Percentiles rank a stretch among this genome's conserved stretches.
phyloP scores from a whole-genome alignment of 768 basidiomycete species.

The Auricularia cornea region DNA sequence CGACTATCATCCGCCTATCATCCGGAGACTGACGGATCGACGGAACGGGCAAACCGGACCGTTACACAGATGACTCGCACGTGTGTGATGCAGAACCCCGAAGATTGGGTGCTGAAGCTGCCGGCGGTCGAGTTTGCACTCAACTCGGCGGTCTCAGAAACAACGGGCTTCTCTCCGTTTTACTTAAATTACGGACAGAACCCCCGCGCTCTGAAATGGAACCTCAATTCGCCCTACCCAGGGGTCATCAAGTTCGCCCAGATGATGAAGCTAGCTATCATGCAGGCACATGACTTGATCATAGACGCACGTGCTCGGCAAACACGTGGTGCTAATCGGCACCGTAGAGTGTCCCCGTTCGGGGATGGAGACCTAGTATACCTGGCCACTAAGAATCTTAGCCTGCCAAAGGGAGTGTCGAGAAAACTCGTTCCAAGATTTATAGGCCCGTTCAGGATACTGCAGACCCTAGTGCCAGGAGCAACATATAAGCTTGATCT shows the following conservation, averaged over 20 bases:
- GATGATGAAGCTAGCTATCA: slow-evolving; percentile 13
- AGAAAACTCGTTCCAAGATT: slow-evolving; percentile 29
- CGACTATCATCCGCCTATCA: slow-evolving; percentile 34
- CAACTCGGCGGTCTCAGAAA: no score
- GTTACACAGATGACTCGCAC: slow-evolving; percentile 22
- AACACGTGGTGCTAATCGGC: slow-evolving; percentile 19
- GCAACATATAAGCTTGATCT: slow-evolving; percentile 19
- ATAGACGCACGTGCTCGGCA: slow-evolving; percentile 19
- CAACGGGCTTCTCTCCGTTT: slow-evolving; percentile 21
- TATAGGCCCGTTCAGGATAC: slow-evolving; percentile 26
- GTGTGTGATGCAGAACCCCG: slow-evolving; percentile 16
- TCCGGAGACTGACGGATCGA: slow-evolving; percentile 34
- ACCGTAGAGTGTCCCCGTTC: slow-evolving; percentile 15
- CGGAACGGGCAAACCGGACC: slow-evolving; percentile 25
- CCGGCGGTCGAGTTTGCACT: no score
- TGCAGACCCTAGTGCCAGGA: slow-evolving; percentile 9
- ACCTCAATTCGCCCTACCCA: slow-evolving; percentile 9
- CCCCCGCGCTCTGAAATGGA: slow-evolving; percentile 10
- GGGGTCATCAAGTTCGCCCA: slow-evolving; percentile 20
- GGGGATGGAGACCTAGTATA: slow-evolving; percentile 24
- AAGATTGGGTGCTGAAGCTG: slow-evolving; percentile 22
- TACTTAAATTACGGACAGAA: slow-evolving; percentile 12
- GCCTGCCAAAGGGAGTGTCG: no score
- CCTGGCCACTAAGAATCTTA: slow-evolving; percentile 29
- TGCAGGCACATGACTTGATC: slow-evolving; percentile 21